These are phyloP conservation scores for Gloeopeniophorella convolvens DNA, from an alignment of 768 basidiomycete genomes.

Conservation along the genomic window DNA sequence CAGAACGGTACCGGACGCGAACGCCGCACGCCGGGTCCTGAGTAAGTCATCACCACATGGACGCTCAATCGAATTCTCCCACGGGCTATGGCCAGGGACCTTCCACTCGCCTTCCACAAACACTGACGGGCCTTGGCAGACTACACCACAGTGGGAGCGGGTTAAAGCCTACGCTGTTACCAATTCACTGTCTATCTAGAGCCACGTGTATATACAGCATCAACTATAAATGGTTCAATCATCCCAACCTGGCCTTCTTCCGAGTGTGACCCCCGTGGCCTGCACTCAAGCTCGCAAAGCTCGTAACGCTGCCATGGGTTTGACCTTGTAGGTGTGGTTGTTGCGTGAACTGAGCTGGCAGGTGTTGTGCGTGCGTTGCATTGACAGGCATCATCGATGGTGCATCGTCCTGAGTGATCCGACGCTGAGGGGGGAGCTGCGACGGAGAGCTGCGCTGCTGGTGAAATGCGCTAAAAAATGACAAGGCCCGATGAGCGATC, in stretches of 20 bases:
- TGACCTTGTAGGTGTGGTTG: conserved; percentile 39
- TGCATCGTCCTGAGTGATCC: conserved; percentile 90
- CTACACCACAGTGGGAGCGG: too few relatives aligned
- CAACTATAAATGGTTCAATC: too few relatives aligned
- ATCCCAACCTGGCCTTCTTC: conserved; percentile 58
- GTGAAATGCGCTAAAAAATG: conserved; percentile 59
- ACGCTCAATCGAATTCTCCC: too few relatives aligned
- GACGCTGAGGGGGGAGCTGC: conserved; percentile 76
- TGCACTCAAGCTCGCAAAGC: conserved; percentile 59
- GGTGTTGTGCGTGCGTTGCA: conserved; percentile 34
- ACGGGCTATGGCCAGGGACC: too few relatives aligned
- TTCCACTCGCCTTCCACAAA: too few relatives aligned
- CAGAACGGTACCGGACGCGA: too few relatives aligned
- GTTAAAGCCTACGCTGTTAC: too few relatives aligned
- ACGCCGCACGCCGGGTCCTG: too few relatives aligned
- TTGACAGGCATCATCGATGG: conserved; percentile 76
- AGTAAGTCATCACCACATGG: too few relatives aligned
- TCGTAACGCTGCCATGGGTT: conserved; percentile 44
- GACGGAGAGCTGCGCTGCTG: conserved; percentile 40
- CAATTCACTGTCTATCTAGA: too few relatives aligned
- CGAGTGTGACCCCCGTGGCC: conserved; percentile 41
- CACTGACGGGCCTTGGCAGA: too few relatives aligned
- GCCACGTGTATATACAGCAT: too few relatives aligned
- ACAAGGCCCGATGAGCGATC: background rate
- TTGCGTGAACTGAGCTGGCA: conserved; percentile 34